These are phyloP conservation scores for Vanilla planifolia DNA, from an alignment of 106 monocot genomes.

Conservation along the genomic window DNA sequence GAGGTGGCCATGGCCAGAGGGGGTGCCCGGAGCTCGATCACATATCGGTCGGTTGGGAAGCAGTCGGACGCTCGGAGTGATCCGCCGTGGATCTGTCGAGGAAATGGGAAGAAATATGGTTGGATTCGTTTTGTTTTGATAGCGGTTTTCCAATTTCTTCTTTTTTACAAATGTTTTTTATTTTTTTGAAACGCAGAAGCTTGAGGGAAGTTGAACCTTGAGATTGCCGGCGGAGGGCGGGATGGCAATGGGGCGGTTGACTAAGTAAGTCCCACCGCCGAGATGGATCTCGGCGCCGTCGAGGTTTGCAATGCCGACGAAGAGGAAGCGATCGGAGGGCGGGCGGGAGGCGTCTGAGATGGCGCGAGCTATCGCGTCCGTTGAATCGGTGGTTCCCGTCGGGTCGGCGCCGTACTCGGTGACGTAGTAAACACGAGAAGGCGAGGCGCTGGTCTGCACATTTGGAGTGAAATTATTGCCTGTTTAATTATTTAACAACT, in stretches of 20 bases:
- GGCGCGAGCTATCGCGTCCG: constrained; percentile 43
- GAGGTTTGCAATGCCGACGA: constrained; percentile 47
- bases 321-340: constrained; percentile 18
- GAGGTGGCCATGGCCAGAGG: background rate
- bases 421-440: constrained; percentile 49
- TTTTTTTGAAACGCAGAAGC: too few species aligned
- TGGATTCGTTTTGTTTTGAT: background rate
- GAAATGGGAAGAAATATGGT: background rate
- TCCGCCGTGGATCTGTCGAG: constrained; percentile 67
- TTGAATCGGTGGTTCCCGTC: constrained; percentile 44
- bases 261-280: constrained; percentile 52
- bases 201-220: constrained; percentile 23
- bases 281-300: constrained; percentile 69
- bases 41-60: constrained; percentile 54
- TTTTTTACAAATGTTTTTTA: too few species aligned
- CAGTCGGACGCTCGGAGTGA: constrained; percentile 52
- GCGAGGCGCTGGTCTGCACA: constrained; percentile 5
- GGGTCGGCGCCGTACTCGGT: constrained; percentile 77
- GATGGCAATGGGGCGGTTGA: constrained; percentile 36
- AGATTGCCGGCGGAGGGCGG: constrained; percentile 65
- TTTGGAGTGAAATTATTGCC: too few species aligned
- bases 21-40: constrained; percentile 59
- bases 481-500: too few species aligned
- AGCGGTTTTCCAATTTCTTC: too few species aligned
- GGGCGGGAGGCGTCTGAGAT: constrained; percentile 43